Evolutionary conservation across 768 basidiomycete genomes (phyloP), one percentile per base, ranked within the genome.

Genomic region (Lyophyllum semitale): DNA sequence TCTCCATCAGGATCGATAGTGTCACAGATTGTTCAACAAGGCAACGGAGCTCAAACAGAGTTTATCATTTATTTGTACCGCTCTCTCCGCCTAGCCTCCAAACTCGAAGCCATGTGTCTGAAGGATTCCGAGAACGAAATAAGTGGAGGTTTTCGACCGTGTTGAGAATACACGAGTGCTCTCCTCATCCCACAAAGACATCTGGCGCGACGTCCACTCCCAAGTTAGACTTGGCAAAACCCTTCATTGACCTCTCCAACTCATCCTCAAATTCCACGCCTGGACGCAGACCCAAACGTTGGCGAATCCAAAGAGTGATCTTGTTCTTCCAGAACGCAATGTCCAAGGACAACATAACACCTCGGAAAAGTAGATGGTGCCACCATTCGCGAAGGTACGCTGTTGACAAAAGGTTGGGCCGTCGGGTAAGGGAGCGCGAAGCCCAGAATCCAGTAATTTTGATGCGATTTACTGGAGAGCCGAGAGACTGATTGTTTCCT

Each of bases 401-500:
- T 3, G 61, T 48, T 43, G 82, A 54, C 15, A 76, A 59, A 29
- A 84, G 75, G 55, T 77, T 62, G 15, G 74, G 61, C 26, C 76
- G 71, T n/a, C 73, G 71, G 9, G 77, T 71, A 5, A 89, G 77
- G 4, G 89, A 87, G 22, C 79, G 77, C 4, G 91, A 87, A 25
- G 92, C 94, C 83, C 85, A 92, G 66, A 82, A 83, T 0, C 90
- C 93, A 0, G 89, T 92, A 51, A 95, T 89, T 69, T 93, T 94
- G 72, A 97, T 87, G 18, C 93, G 84, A 65, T 95, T 95, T 0
- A 93, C 89, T 0, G 93, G 93, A 2, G 90, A 90, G 13, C 91
- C 89, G 33, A 95, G 83, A 2, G 81, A 74, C 68, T 94, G 90
- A 62, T 93, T 93, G 69, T 93, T 93, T 17, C 88, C 80, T 87